Conservation (phyloP, 208 protist genomes). For the Wallacemonas sp. region DNA sequence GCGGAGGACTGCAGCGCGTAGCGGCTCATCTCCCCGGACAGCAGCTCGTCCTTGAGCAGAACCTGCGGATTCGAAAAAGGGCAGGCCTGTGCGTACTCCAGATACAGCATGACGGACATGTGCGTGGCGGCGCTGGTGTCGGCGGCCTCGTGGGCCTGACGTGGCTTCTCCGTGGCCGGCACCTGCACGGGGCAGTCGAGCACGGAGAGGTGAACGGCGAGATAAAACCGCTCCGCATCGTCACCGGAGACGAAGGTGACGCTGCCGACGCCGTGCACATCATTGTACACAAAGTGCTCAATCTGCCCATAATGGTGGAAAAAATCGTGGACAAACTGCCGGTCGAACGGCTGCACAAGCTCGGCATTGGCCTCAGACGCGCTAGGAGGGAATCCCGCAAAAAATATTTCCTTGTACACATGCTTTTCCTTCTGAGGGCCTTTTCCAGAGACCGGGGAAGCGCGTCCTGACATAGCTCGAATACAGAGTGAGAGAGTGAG, state of each 20-base stretch:
- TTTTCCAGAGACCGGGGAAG: background rate
- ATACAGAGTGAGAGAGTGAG: background rate
- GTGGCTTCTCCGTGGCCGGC: background rate
- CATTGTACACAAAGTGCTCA: slow-evolving; percentile 50
- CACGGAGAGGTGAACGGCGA: slow-evolving; percentile 58
- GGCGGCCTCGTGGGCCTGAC: background rate
- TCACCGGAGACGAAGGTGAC: slow-evolving; percentile 58
- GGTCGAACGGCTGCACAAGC: slow-evolving; percentile 22
- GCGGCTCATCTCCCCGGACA: slow-evolving; percentile 45
- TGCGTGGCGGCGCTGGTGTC: background rate
- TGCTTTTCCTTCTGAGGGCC: slow-evolving; percentile 23
- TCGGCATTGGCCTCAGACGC: background rate
- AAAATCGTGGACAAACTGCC: slow-evolving; percentile 45
- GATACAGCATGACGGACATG: slow-evolving; percentile 33
- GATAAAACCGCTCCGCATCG: slow-evolving; percentile 60
- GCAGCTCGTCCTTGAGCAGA: slow-evolving; percentile 29
- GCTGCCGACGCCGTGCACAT: slow-evolving; percentile 55
- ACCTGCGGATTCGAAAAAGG: slow-evolving; percentile 64
- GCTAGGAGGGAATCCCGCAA: slow-evolving; percentile 55
- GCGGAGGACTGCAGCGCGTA: slow-evolving; percentile 34
- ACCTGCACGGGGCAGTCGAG: slow-evolving; percentile 17
- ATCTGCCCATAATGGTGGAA: slow-evolving; percentile 67
- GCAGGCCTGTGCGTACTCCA: slow-evolving; percentile 66
- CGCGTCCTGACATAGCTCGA: background rate
- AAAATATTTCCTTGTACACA: slow-evolving; percentile 66